phyloP scores from a whole-genome alignment of 208 protist species.

The Plasmodiophora brassicae region DNA sequence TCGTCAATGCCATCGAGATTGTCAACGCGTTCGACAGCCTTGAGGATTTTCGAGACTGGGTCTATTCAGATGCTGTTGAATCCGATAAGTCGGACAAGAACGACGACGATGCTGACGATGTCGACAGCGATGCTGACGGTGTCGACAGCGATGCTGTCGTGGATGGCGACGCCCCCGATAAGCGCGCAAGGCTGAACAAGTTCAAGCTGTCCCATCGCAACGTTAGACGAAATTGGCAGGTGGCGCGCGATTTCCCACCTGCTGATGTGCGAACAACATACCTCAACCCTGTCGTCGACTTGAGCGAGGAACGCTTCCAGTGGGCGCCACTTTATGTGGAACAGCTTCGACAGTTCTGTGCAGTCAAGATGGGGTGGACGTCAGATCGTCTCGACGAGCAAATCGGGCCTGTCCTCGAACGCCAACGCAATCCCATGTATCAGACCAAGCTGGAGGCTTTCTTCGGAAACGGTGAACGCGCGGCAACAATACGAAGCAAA shows the following conservation, averaged over 20 bases:
- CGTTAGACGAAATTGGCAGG: constrained; percentile 24
- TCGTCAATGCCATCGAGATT: constrained; percentile 59
- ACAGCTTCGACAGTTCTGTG: not conserved
- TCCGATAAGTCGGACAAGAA: not conserved
- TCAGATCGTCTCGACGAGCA: not conserved
- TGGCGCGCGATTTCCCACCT: constrained; percentile 36
- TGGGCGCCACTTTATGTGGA: not conserved
- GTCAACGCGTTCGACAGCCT: constrained; percentile 39
- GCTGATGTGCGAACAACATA: constrained; percentile 21
- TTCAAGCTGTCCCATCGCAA: constrained; percentile 40
- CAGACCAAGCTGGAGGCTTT: not conserved
- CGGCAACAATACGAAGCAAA: not conserved
- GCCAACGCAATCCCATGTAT: not conserved
- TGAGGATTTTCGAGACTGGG: not conserved
- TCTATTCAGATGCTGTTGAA: not conserved
- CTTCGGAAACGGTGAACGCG: not conserved
- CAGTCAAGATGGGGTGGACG: not conserved
- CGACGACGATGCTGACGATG: not conserved
- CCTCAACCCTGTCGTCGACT: constrained; percentile 2
- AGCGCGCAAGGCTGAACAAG: not conserved
- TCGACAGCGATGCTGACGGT: too few relatives aligned
- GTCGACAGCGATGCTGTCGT: not conserved
- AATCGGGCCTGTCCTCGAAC: not conserved
- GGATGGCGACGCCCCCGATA: too few relatives aligned
- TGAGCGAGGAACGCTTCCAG: not conserved